These are phyloP conservation scores for Mediolabrus comicus DNA, from an alignment of 108 stramenopile genomes.

Conservation along the genomic window DNA sequence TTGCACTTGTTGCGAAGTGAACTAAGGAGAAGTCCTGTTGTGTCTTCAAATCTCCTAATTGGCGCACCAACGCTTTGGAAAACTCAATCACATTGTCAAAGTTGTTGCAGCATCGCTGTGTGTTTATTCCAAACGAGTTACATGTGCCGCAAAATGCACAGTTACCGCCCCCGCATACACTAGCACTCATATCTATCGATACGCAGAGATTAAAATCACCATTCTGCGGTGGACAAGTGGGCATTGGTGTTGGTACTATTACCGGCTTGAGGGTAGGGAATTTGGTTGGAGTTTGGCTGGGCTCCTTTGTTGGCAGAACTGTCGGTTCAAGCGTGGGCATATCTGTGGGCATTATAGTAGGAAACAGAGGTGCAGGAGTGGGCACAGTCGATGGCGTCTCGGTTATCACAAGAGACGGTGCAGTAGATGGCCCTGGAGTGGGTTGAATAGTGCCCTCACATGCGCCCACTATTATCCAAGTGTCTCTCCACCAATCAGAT, in stretches of 20 bases:
- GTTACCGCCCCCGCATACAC: constrained; percentile 24
- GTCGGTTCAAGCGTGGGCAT: background rate
- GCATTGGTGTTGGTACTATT: background rate
- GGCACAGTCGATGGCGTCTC: background rate
- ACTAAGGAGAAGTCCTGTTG: constrained; percentile 20
- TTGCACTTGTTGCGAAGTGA: constrained; percentile 23
- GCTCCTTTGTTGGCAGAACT: background rate
- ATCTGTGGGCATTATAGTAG: background rate
- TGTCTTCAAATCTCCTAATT: constrained; percentile 3
- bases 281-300: background rate
- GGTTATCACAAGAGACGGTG: background rate
- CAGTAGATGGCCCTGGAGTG: background rate
- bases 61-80: constrained; percentile 19
- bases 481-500: background rate
- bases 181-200: constrained; percentile 37
- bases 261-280: background rate
- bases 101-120: constrained; percentile 23
- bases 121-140: constrained; percentile 5
- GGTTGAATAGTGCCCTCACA: background rate
- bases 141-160: background rate
- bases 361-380: background rate
- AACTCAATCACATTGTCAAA: constrained; percentile 32
- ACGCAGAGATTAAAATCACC: constrained; percentile 36
- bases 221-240: constrained; percentile 16
- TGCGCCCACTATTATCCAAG: background rate